phyloP scores from a whole-genome alignment of 1,284 basidiomycete species.

The Phellopilus nigrolimitatus region DNA sequence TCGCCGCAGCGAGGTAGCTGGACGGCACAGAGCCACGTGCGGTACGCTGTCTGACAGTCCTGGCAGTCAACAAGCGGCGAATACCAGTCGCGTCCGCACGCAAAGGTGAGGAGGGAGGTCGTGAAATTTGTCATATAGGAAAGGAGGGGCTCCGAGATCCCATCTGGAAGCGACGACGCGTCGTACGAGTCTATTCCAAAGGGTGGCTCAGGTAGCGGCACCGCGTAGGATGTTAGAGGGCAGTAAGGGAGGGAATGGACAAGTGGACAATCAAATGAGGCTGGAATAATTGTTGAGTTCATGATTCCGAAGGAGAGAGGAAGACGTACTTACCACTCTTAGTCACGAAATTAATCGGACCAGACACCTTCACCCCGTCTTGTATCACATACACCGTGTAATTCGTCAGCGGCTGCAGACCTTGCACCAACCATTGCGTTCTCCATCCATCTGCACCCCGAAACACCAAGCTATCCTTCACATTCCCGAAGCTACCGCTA shows the following conservation, averaged over 20 bases:
- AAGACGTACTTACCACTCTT: slow-evolving; percentile 52
- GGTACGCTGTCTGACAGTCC: slow-evolving; percentile 72
- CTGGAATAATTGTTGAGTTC: slow-evolving; percentile 32
- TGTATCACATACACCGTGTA: slow-evolving; percentile 64
- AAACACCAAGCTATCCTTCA: slow-evolving; percentile 45
- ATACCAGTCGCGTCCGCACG: slow-evolving; percentile 79
- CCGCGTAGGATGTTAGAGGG: slow-evolving; percentile 65
- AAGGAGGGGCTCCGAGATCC: slow-evolving; percentile 46
- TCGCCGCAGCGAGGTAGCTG: slow-evolving; percentile 72
- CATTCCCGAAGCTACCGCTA: slow-evolving; percentile 17
- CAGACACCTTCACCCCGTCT: slow-evolving; percentile 48
- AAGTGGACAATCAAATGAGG: slow-evolving; percentile 67
- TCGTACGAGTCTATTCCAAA: slow-evolving; percentile 37
- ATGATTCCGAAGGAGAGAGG: background rate
- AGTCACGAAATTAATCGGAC: slow-evolving; percentile 61
- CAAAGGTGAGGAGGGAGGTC: slow-evolving; percentile 59
- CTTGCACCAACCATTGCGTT: slow-evolving; percentile 58
- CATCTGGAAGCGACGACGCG: slow-evolving; percentile 45
- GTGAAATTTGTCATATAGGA: slow-evolving; percentile 71
- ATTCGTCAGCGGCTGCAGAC: slow-evolving; percentile 57
- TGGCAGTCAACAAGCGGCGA: slow-evolving; percentile 73
- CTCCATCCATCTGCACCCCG: slow-evolving; percentile 56
- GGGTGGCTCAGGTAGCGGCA: slow-evolving; percentile 52
- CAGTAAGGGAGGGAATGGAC: slow-evolving; percentile 71
- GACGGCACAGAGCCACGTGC: slow-evolving; percentile 73